These are phyloP conservation scores for Neckera pumila DNA, from an alignment of 225 moss, liverwort and hornwort species.

Conservation along the genomic window DNA sequence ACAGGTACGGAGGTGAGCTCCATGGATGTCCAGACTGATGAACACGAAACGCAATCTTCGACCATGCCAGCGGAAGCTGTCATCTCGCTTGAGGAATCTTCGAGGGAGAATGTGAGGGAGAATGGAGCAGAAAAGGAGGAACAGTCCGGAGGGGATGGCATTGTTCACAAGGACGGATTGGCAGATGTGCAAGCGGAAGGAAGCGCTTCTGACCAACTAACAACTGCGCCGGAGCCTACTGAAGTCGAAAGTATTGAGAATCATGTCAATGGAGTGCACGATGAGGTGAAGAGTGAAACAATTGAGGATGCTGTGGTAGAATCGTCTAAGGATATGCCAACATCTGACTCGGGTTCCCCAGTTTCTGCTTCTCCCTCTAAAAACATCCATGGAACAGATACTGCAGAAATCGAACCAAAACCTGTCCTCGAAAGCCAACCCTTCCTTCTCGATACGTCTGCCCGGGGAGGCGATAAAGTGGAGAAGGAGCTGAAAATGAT, in stretches of 20 bases:
- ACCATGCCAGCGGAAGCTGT: neutral
- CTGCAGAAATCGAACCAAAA: conserved; percentile 6
- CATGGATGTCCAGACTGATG: neutral
- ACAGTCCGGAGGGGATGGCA: neutral
- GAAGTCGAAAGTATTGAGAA: conserved; percentile 14
- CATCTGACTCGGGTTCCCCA: neutral
- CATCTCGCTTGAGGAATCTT: neutral
- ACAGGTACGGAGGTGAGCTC: neutral
- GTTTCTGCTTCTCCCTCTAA: conserved; percentile 8
- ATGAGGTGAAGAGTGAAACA: neutral
- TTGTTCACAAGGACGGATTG: conserved; percentile 1
- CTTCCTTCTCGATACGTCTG: conserved; percentile 8
- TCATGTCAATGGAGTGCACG: conserved; percentile 21
- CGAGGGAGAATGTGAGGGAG: neutral
- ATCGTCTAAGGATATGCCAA: neutral
- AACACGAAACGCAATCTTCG: conserved; percentile 3
- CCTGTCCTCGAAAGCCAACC: conserved; percentile 2
- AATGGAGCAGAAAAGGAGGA: conserved; percentile 12
- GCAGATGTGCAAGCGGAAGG: neutral
- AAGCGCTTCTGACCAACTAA: neutral
- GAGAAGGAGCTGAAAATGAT: conserved; percentile 75
- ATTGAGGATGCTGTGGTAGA: conserved; percentile 5
- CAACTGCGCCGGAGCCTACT: neutral
- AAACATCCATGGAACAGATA: neutral
- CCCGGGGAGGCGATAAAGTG: conserved; percentile 10